Base-by-base conservation (phyloP, 805 yeast genomes). In the Saturnispora kantuleensis region DNA sequence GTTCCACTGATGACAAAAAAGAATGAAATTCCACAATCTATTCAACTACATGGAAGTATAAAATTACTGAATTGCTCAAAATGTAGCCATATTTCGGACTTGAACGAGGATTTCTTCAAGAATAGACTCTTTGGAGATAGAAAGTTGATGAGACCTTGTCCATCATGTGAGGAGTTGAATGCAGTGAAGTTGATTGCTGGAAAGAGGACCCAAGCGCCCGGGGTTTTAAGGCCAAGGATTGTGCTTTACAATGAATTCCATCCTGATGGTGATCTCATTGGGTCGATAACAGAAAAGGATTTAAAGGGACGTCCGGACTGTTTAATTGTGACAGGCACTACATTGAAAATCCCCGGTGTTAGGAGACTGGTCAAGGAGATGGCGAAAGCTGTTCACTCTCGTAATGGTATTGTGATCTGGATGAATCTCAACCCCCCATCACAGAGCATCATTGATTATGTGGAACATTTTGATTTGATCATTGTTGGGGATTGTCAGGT, bases 191-290 rank as follows among this genome's bases (percentile, higher is more conserved):
- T 55, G 32, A 56, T 84, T 48, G 79, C 79, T 40, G 78, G 96
- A 50, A 64, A 84, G 65, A 78, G 80, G 53, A 65, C 66, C 43
- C 89, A 64, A 68, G 87, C 73, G 1, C 57, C 73, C 5, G 88
- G 88, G 3, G 65, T 71, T 41, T 56, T 81, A 35, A 67, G 85
- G 47, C 87, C 88, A 2, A 64, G 83, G 52, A 76, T 81, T 28
- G 84, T 81, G 2, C 59, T 81, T 9, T 81, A 89, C 68, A 71
- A 84, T 66, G 86, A 88, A 54, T 69, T 71, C 45, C 84, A 88
- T 57, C 95, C 95, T 1, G 95, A 87, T 58, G 88, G 93, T 49
- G 95, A 90, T 38, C 75, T 81, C 28, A 86, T 88, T 39, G 95
- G 95, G 0, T 76, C 77, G 42, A 75, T 84, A 4, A 74, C 87